These are phyloP conservation scores for Aspergillus ruber DNA, from an alignment of 2,329 filamentous ascomycete species.

Conservation along the genomic window DNA sequence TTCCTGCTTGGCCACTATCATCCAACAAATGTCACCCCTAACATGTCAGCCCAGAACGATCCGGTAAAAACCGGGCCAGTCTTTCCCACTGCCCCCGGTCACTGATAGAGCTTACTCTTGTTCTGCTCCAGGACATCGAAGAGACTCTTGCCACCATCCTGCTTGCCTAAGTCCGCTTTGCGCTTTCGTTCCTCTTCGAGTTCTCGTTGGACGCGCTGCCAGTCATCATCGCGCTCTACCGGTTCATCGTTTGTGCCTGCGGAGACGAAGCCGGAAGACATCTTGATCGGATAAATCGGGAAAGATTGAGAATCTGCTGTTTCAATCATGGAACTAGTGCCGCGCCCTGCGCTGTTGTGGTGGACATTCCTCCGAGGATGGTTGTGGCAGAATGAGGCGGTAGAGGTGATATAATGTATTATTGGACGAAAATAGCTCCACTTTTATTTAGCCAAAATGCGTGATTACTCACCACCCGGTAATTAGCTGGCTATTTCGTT, in stretches of 20 bases:
- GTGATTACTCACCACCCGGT: neutral
- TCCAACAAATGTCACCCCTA: slow-evolving; percentile 24
- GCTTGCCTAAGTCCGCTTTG: slow-evolving; percentile 46
- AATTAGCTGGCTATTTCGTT: too few species aligned
- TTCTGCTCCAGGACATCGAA: slow-evolving; percentile 45
- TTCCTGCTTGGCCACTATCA: slow-evolving; percentile 44
- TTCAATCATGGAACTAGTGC: too few species aligned
- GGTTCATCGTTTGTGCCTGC: slow-evolving; percentile 37
- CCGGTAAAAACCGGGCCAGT: slow-evolving; percentile 1
- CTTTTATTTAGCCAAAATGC: slow-evolving; percentile 1
- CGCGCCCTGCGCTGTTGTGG: too few species aligned
- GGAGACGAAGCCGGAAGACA: slow-evolving; percentile 44
- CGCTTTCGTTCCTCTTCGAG: slow-evolving; percentile 41
- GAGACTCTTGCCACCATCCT: slow-evolving; percentile 46
- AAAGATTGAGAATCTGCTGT: neutral
- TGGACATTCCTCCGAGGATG: neutral
- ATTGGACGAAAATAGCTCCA: neutral
- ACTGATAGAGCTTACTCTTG: slow-evolving; percentile 39
- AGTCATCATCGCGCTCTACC: slow-evolving; percentile 37
- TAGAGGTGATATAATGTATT: neutral
- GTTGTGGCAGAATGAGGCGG: slow-evolving; percentile 5
- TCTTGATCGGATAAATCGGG: slow-evolving; percentile 12
- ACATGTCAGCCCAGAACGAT: slow-evolving; percentile 31
- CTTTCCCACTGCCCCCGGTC: too few species aligned
- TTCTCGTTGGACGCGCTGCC: slow-evolving; percentile 38